phyloP scores from a whole-genome alignment of 305 asterid species.

The Fraxinus sp. region DNA sequence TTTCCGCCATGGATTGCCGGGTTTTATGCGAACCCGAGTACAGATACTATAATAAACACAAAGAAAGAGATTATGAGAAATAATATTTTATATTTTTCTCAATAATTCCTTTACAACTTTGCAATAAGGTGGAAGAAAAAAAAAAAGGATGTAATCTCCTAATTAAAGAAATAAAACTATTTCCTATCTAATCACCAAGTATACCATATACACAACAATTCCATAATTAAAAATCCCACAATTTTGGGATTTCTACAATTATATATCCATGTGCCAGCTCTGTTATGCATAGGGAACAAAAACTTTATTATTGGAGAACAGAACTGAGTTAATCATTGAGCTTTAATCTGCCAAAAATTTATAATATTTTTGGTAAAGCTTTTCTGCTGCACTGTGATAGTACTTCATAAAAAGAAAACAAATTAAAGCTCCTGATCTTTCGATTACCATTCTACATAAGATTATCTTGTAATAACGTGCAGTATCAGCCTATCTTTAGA shows the following conservation, averaged over 20 bases:
- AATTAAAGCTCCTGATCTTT: not conserved
- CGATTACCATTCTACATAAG: not conserved
- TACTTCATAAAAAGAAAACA: not conserved
- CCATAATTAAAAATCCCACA: too few species aligned
- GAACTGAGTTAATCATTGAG: not conserved
- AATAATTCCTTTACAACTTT: too few species aligned
- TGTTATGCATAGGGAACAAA: not conserved
- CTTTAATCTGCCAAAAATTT: not conserved
- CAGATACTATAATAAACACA: too few species aligned
- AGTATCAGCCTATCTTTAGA: not conserved
- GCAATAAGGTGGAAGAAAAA: too few species aligned
- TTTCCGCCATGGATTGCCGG: too few species aligned
- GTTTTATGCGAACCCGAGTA: too few species aligned
- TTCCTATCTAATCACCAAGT: too few species aligned
- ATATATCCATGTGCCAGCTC: not conserved
- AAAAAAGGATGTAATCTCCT: too few species aligned
- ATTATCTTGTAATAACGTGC: not conserved
- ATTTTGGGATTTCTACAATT: not conserved
- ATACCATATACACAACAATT: too few species aligned
- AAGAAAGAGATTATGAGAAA: too few species aligned
- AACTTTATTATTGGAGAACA: not conserved
- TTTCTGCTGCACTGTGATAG: not conserved
- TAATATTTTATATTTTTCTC: too few species aligned
- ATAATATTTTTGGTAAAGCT: not conserved
- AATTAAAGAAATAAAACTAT: too few species aligned